Percentiles rank a stretch among this genome's conserved stretches.
These are phyloP conservation scores for Lentinula novae-zelandiae DNA, from an alignment of 1,284 basidiomycete genomes.

Conservation along the genomic window DNA sequence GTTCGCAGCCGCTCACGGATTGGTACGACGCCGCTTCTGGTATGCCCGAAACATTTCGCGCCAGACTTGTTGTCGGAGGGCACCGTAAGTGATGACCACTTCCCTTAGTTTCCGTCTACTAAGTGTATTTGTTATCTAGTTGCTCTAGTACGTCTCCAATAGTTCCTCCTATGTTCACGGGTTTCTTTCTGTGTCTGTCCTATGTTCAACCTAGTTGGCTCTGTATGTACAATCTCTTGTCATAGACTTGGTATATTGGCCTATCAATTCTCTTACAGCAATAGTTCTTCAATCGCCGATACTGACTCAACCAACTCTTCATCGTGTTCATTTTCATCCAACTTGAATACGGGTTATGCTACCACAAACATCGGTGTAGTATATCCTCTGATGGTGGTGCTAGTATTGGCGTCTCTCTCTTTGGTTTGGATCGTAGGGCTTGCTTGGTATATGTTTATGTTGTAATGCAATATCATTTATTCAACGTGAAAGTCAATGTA, in stretches of 20 bases:
- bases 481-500: neutral
- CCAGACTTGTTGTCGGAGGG: slow-evolving; percentile 60
- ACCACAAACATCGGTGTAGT: neutral
- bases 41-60: slow-evolving; percentile 44
- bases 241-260: neutral
- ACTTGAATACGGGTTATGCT: neutral
- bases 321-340: neutral
- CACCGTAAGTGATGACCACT: slow-evolving; percentile 27
- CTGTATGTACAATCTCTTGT: neutral
- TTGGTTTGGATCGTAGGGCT: neutral
- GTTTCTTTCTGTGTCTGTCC: neutral
- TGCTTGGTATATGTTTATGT: neutral
- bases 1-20: slow-evolving; percentile 52
- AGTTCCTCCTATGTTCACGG: neutral
- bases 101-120: neutral
- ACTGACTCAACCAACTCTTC: neutral
- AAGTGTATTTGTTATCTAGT: neutral
- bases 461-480: neutral
- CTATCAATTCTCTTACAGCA: neutral
- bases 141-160: slow-evolving; percentile 2
- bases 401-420: neutral
- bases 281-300: neutral
- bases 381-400: neutral
- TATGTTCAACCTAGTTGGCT: neutral
- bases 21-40: slow-evolving; percentile 62